Evolutionary conservation across 2,329 filamentous ascomycete species (phyloP), one percentile per base, ranked within the genome.

Genomic region (Colletotrichum nymphaeae): DNA sequence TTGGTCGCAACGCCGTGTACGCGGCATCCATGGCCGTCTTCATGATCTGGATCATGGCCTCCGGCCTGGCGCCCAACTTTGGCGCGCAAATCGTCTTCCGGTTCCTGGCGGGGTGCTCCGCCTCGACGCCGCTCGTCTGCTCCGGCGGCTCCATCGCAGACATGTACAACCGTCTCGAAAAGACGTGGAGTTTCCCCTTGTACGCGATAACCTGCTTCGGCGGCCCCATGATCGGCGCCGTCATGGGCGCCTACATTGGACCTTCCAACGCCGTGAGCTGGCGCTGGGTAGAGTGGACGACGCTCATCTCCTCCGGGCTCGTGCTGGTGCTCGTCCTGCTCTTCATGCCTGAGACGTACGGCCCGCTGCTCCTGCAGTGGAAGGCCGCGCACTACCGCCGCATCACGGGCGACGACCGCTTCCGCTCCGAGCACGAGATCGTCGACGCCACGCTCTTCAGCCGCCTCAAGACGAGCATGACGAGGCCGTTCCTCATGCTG

Each of bases 291-390:
- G 91, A 93, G 78, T 93, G 92, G 81, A 85, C 90, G 1, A 85
- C 93, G 71, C 82, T 93, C 37, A 93, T 93, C 63, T 91, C 90
- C 86, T 86, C 90, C 0, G 89, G 85, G 0, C 79, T 87, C 6
- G 82, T 92, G 70, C 84, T 92, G 28, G 79, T 84, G n/a, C 76
- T 88, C 49, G 88, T 93, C 42, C 78, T 90, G 28, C 77, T 91
- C 19, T 84, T 91, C 59, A 90, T 93, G 64, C 92, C 92, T 1
- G 92, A 93, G 79, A 93, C 92, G 0, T 93, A 93, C 75, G 87
- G 79, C 2, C 81, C 80, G 42, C 60, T 92, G 16, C 81, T 93
- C 4, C 80, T 93, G 37, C 86, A 89, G 68, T 85, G 85, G 74
- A 93, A 93, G 77, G 92, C 92, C 2, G 82, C 84, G 32, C 87